A percentile compares a stretch with the other conserved stretches of the same genome.
These are phyloP conservation scores for Manihot esculenta DNA, from an alignment of 441 rosid species.

Conservation along the genomic window DNA sequence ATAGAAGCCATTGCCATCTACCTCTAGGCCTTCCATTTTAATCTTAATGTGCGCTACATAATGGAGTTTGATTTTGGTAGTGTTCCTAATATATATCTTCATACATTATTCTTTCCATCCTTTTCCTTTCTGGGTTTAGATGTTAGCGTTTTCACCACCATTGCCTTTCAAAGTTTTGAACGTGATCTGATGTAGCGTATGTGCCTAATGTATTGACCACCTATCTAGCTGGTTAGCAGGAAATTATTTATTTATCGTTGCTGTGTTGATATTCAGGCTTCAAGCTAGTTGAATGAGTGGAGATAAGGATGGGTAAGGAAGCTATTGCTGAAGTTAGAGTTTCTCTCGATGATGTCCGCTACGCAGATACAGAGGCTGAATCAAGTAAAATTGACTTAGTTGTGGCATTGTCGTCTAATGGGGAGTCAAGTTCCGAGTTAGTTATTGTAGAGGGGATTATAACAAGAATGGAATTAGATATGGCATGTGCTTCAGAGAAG, in stretches of 20 bases:
- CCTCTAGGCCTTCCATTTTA: neutral
- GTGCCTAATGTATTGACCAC: neutral
- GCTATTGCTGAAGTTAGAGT: constrained; percentile 30
- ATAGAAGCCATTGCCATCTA: neutral
- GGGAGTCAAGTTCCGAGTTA: constrained; percentile 40
- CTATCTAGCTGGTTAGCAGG: neutral
- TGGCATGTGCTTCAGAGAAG: constrained; percentile 79
- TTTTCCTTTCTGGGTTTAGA: neutral
- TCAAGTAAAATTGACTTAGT: constrained; percentile 49
- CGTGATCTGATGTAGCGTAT: neutral
- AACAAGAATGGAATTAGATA: constrained; percentile 63
- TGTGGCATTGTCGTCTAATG: constrained; percentile 43
- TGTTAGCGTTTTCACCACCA: neutral
- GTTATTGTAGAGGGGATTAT: constrained; percentile 47
- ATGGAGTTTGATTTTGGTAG: neutral
- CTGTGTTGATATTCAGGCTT: constrained; percentile 26
- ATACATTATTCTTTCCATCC: neutral
- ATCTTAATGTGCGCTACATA: neutral
- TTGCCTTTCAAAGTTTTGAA: neutral
- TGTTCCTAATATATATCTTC: neutral
- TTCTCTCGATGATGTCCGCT: constrained; percentile 51
- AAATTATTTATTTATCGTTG: neutral
- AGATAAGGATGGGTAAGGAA: constrained; percentile 47
- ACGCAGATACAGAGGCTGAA: constrained; percentile 48
- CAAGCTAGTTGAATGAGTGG: constrained; percentile 7